A percentile compares a stretch with the other conserved stretches of the same genome.
Conservation (phyloP, 2,329 filamentous ascomycete genomes). For the Leptosphaerulina australis region DNA sequence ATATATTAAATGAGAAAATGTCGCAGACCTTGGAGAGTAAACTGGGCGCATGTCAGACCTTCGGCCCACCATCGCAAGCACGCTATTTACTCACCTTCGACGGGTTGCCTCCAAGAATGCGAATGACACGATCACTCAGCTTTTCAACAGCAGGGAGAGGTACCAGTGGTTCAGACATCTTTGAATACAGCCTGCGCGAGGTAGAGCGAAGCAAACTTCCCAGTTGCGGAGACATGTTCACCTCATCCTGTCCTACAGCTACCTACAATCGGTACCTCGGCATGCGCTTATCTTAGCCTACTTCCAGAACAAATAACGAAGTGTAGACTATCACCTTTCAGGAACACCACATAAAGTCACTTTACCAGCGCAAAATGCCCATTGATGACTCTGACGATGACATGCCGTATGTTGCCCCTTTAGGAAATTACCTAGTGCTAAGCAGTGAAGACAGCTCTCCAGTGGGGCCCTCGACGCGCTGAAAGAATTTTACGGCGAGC, state of each 20-base stretch:
- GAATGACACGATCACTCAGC: constrained; percentile 76
- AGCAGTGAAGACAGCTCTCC: constrained; percentile 64
- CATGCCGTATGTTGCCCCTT: constrained; percentile 38
- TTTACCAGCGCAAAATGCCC: constrained; percentile 27
- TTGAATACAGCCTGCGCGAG: constrained; percentile 38
- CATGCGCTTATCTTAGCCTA: constrained; percentile 18
- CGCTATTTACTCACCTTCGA: constrained; percentile 65
- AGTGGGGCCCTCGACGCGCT: constrained; percentile 70
- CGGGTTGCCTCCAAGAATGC: constrained; percentile 89
- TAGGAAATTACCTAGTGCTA: constrained; percentile 14
- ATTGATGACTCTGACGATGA: constrained; percentile 44
- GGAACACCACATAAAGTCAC: constrained; percentile 18
- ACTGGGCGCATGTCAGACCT: constrained; percentile 50
- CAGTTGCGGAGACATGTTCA: constrained; percentile 34
- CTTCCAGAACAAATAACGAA: constrained; percentile 12
- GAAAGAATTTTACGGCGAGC: constrained; percentile 74
- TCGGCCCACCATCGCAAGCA: neutral
- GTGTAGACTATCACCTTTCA: constrained; percentile 30
- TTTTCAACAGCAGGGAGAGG: constrained; percentile 75
- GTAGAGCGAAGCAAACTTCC: constrained; percentile 28
- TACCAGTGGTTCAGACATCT: constrained; percentile 67
- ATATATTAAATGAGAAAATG: neutral
- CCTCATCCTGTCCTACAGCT: constrained; percentile 7
- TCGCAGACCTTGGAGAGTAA: constrained; percentile 64
- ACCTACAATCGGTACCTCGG: constrained; percentile 29